Evolutionary conservation across 495 filamentous ascomycete species (phyloP).

Genomic region (Astrothelium subdiscretum): DNA sequence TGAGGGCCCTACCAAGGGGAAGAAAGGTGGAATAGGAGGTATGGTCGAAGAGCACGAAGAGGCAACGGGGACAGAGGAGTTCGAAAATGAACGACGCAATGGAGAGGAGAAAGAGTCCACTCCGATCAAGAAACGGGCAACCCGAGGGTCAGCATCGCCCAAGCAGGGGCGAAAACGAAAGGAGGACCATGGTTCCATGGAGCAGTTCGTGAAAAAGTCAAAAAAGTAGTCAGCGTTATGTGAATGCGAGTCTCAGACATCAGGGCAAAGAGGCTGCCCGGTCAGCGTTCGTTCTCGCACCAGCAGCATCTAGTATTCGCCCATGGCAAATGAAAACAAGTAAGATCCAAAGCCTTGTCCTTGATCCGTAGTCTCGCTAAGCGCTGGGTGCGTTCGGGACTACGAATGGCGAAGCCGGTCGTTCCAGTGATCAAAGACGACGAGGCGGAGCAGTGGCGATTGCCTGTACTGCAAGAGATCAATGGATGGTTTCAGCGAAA

Average conservation of each 20-base stretch:
- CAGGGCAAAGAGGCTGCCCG: not conserved
- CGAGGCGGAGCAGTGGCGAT: too few species aligned
- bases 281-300: not conserved
- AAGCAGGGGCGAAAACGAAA: not conserved
- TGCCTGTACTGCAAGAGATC: too few species aligned
- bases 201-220: not conserved
- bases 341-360: too few species aligned
- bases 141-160: not conserved
- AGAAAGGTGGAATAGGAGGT: constrained; percentile 20
- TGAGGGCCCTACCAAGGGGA: constrained; percentile 36
- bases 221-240: not conserved
- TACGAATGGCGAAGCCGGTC: too few species aligned
- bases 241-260: not conserved
- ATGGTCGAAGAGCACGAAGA: constrained; percentile 12
- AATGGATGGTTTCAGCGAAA: too few species aligned
- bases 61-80: constrained; percentile 13
- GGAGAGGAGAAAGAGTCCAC: not conserved
- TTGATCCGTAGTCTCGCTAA: too few species aligned
- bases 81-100: not conserved
- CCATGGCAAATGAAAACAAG: not conserved
- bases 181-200: not conserved
- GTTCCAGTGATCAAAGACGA: not conserved
- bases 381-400: too few species aligned
- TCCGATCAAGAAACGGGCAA: not conserved
- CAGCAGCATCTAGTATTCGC: not conserved